Base-by-base conservation (phyloP, 2,329 filamentous ascomycete genomes). In the Grosmannia huntii region DNA sequence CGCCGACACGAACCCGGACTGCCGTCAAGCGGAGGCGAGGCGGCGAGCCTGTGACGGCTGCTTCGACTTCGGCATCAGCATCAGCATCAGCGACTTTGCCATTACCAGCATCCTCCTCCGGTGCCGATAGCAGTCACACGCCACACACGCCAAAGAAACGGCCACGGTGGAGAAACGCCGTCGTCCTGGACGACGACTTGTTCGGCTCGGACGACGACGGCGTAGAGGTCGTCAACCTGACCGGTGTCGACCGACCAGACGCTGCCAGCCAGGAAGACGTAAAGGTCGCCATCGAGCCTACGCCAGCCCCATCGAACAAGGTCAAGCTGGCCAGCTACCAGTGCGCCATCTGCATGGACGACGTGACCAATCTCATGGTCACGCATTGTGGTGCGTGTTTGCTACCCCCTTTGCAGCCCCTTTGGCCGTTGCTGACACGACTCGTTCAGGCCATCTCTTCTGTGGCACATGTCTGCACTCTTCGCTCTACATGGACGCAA, bases 311-410 rank as follows among this genome's bases (percentile, higher is more conserved):
- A 55, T 77, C 79, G 55, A 79, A 76, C 12, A 74, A 69, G 55
- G 68, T 75, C 65, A 82, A 79, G 66, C 68, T 86, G 19, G 72
- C 75, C 51, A 72, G 73, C 4, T 83, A 85, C 53, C 80, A 85
- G 68, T 86, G 83, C 61, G 81, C 83, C 50, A 86, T 86, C 59
- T 86, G 83, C 69, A 83, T 86, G 80, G 83, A 86, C 60, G 75
- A 81, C 61, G 77, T 75, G 28, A 77, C 75, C 1, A 72, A 74
- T 31, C 65, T 86, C 60, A 84, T 81, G 1, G 78, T 85, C 52
- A 86, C 83, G 3, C 80, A 85, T 68, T 86, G 83, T 68, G 83
- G 83, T 86, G 80, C 62, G 81, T 72, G 5, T 12, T 11, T 36
- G n/a, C 51, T 23, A 1, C 2, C 28, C 4, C 10, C 23, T 50